Evolutionary conservation across 176 grass and related monocot genomes (phyloP).

Genomic region (Hordeum marinum): DNA sequence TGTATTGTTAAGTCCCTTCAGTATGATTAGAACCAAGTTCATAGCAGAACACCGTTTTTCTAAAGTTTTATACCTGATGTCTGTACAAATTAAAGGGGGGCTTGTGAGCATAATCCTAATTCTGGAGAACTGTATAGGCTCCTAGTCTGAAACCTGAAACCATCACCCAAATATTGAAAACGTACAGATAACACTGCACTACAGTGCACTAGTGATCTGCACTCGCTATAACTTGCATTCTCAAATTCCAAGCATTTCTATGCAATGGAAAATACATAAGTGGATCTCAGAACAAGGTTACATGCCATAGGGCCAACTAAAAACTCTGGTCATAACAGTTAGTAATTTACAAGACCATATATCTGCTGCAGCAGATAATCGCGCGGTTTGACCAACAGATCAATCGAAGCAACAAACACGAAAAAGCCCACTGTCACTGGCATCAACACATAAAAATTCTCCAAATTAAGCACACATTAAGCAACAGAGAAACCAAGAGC

Average conservation of each 20-base stretch:
- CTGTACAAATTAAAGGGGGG: not conserved
- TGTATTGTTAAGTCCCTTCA: not conserved
- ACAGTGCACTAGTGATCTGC: not conserved
- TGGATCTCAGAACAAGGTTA: not conserved
- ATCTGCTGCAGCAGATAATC: not conserved
- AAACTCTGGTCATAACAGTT: not conserved
- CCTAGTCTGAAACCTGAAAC: not conserved
- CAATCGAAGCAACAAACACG: not conserved
- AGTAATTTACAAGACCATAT: not conserved
- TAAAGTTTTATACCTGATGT: not conserved
- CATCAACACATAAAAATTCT: not conserved
- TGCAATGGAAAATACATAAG: not conserved
- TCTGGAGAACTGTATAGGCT: not conserved
- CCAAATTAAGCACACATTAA: not conserved
- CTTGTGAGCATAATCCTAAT: not conserved
- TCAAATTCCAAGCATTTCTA: not conserved
- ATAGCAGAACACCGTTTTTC: not conserved
- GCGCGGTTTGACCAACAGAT: not conserved
- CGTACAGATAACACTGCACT: not conserved
- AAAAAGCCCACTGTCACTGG: not conserved
- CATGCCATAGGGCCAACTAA: not conserved
- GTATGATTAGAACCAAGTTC: not conserved
- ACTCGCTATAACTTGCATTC: not conserved
- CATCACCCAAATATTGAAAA: not conserved
- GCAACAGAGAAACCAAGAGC: not conserved